phyloP scores from a whole-genome alignment of 768 basidiomycete species.

The Lanmaoa rubissima region DNA sequence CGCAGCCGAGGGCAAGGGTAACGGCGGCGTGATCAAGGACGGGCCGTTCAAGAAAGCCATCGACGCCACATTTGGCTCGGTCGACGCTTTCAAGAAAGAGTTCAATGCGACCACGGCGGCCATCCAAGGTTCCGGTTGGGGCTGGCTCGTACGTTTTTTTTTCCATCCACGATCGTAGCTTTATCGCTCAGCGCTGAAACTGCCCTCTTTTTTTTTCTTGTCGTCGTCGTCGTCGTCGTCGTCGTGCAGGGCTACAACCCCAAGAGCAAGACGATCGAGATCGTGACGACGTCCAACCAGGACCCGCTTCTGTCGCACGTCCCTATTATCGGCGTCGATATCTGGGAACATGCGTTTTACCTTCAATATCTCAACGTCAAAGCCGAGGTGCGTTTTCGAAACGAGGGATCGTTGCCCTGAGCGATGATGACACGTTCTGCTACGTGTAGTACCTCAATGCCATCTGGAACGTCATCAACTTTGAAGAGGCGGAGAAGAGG shows the following conservation, averaged over 20 bases:
- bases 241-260: slow-evolving; percentile 64
- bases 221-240: not conserved
- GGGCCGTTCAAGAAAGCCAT: slow-evolving; percentile 72
- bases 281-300: slow-evolving; percentile 93
- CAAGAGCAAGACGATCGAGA: slow-evolving; percentile 68
- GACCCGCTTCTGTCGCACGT: slow-evolving; percentile 78
- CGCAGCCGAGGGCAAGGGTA: slow-evolving; percentile 48
- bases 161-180: not conserved
- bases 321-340: slow-evolving; percentile 89
- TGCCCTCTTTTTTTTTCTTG: not conserved
- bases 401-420: not conserved
- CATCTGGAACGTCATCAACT: slow-evolving; percentile 72
- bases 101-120: slow-evolving; percentile 83
- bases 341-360: slow-evolving; percentile 98
- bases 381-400: slow-evolving; percentile 64
- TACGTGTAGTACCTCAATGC: slow-evolving; percentile 62
- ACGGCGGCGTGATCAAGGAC: slow-evolving; percentile 55
- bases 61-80: slow-evolving; percentile 56
- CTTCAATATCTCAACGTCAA: slow-evolving; percentile 96
- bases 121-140: slow-evolving; percentile 95
- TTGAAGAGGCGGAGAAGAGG: slow-evolving; percentile 71
- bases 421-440: not conserved
- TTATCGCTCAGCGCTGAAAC: not conserved
- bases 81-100: slow-evolving; percentile 73
- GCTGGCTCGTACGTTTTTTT: slow-evolving; percentile 76